Evolutionary conservation across 73 alveolate genomes (phyloP).

Genomic region (Paramecium sonneborni): DNA sequence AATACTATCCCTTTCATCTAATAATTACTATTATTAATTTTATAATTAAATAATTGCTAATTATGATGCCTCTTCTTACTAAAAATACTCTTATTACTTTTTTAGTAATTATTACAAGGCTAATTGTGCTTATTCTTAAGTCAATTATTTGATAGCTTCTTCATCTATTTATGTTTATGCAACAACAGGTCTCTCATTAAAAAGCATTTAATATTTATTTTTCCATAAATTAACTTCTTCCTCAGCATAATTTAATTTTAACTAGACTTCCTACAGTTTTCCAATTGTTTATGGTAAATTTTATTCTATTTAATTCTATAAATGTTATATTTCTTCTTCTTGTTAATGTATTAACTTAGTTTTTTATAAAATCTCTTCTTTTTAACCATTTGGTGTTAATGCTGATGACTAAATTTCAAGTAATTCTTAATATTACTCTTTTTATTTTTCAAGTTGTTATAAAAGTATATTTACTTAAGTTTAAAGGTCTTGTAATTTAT

Average conservation of each 20-base stretch:
- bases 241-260: background rate
- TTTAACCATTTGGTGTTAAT: background rate
- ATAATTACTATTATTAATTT: background rate
- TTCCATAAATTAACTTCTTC: background rate
- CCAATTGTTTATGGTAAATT: background rate
- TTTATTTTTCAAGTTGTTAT: background rate
- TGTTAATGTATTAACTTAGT: background rate
- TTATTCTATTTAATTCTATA: background rate
- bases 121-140: background rate
- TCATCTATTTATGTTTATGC: background rate
- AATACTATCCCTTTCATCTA: background rate
- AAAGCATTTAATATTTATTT: background rate
- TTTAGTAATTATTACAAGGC: background rate
- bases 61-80: background rate
- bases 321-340: background rate
- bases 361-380: background rate
- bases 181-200: background rate
- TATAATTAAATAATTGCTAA: background rate
- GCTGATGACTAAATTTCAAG: background rate
- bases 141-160: background rate
- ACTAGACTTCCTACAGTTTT: background rate
- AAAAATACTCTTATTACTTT: background rate
- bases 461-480: background rate
- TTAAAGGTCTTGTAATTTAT: background rate
- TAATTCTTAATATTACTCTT: constrained; percentile 27